Evolutionary conservation across 257 asterid genomes (phyloP).

Genomic region (Eustoma russellianum): DNA sequence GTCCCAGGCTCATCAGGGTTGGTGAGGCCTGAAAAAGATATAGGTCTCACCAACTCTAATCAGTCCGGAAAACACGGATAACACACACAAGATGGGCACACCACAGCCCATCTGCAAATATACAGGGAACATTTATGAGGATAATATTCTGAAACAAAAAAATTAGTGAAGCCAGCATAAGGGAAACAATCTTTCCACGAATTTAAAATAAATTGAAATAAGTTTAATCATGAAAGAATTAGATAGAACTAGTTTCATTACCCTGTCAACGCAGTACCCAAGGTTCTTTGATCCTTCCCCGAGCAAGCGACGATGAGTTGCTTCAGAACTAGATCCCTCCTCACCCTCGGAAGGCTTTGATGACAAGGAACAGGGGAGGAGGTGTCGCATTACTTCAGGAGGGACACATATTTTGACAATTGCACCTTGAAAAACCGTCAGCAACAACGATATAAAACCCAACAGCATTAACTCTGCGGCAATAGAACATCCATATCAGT

Average conservation of each 20-base stretch:
- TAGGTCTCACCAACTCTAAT: too few relatives aligned
- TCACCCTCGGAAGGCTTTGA: conserved; percentile 13
- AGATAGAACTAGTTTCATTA: conserved; percentile 5
- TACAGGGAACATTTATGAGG: too few relatives aligned
- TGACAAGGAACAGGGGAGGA: conserved; percentile 27
- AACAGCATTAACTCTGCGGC: conserved; percentile 44
- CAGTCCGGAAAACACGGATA: too few relatives aligned
- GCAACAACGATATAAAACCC: conserved; percentile 37
- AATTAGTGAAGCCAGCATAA: too few relatives aligned
- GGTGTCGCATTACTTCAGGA: conserved; percentile 16
- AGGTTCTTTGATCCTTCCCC: conserved; percentile 15
- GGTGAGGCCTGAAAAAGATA: too few relatives aligned
- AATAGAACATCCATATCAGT: conserved; percentile 1
- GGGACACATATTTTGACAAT: conserved; percentile 30
- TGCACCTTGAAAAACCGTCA: conserved; percentile 30
- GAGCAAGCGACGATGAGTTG: conserved; percentile 21
- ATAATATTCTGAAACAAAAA: too few relatives aligned
- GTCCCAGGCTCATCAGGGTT: too few relatives aligned
- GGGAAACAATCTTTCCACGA: too few relatives aligned
- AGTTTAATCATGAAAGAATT: background rate
- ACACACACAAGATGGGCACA: too few relatives aligned
- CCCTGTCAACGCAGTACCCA: conserved; percentile 30
- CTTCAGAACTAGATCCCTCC: conserved; percentile 8
- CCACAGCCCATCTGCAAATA: too few relatives aligned
- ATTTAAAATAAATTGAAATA: background rate